Conservation (phyloP, 2,329 filamentous ascomycete species). For the Grosmannia penicillata region DNA sequence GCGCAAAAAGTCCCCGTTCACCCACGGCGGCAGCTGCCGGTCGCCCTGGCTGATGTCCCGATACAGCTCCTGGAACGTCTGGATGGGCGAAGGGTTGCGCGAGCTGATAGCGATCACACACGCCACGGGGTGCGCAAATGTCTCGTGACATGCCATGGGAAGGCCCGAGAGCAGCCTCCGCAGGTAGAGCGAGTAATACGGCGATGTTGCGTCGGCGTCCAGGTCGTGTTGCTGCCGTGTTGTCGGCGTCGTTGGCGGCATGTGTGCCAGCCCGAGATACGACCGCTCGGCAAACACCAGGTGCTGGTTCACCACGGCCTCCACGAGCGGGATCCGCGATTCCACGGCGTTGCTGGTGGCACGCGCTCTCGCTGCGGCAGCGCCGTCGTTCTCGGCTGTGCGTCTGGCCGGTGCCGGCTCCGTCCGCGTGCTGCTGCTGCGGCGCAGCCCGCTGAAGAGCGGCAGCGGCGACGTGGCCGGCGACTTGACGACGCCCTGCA, state of each 20-base stretch:
- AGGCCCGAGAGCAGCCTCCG: constrained; percentile 69
- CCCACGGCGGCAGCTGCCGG: constrained; percentile 63
- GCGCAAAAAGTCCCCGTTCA: constrained; percentile 79
- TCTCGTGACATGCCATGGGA: constrained; percentile 71
- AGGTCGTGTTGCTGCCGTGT: constrained; percentile 19
- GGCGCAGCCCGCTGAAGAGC: constrained; percentile 1
- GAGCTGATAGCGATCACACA: constrained; percentile 94
- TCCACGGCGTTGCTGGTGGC: constrained; percentile 4
- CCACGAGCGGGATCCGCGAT: constrained; percentile 52
- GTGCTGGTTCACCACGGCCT: constrained; percentile 67
- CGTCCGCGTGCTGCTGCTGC: not conserved
- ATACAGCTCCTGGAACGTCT: constrained; percentile 74
- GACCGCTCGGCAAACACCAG: constrained; percentile 59
- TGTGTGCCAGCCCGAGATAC: constrained; percentile 20
- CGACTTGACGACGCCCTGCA: constrained; percentile 18
- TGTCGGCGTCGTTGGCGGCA: constrained; percentile 22
- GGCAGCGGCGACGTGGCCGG: constrained; percentile 4
- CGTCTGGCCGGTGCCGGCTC: not conserved
- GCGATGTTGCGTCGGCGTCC: constrained; percentile 44
- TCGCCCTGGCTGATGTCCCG: constrained; percentile 68
- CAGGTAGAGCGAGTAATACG: constrained; percentile 76
- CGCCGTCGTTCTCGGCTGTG: constrained; percentile 10
- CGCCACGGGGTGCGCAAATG: constrained; percentile 86
- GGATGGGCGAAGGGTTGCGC: constrained; percentile 66
- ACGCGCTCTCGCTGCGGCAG: constrained; percentile 2